Evolutionary conservation across 768 basidiomycete species (phyloP).

Genomic region (Russula earlei): DNA sequence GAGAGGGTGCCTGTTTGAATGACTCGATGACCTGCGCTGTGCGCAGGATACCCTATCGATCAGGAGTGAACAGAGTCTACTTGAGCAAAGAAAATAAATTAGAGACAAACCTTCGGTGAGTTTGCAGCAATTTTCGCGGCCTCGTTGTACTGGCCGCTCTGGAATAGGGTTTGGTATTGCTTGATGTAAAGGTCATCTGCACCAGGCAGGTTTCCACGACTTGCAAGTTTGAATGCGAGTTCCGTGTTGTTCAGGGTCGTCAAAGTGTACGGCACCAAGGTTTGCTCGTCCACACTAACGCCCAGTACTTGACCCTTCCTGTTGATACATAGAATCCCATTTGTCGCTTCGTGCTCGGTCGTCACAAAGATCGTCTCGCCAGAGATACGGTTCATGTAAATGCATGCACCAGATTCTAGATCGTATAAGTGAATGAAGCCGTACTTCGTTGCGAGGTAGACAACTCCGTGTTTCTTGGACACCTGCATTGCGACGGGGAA

Average conservation of each 20-base stretch:
- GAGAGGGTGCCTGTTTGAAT: slow-evolving; percentile 92
- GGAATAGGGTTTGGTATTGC: slow-evolving; percentile 89
- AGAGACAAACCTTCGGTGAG: slow-evolving; percentile 69
- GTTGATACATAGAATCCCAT: slow-evolving; percentile 98
- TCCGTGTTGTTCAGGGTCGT: slow-evolving; percentile 93
- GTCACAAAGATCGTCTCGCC: slow-evolving; percentile 99
- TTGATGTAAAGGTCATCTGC: slow-evolving; percentile 94
- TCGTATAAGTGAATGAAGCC: slow-evolving; percentile 99
- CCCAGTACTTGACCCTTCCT: slow-evolving; percentile 98
- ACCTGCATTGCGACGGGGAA: slow-evolving; percentile 99
- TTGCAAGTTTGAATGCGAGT: slow-evolving; percentile 95
- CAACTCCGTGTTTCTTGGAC: slow-evolving; percentile 91
- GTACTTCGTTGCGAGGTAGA: slow-evolving; percentile 97
- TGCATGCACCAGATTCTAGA: slow-evolving; percentile 90
- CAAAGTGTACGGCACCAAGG: slow-evolving; percentile 91
- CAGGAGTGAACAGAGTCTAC: slow-evolving; percentile 2
- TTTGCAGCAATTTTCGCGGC: slow-evolving; percentile 98
- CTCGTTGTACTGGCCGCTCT: slow-evolving; percentile 79
- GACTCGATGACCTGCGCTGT: slow-evolving; percentile 93
- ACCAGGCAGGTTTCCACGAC: slow-evolving; percentile 91
- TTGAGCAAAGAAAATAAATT: neutral
- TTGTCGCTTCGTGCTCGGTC: slow-evolving; percentile 85
- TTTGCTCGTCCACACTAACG: slow-evolving; percentile 93
- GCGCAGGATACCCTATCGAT: slow-evolving; percentile 75
- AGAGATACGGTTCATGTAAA: slow-evolving; percentile 99